These are phyloP conservation scores for Backusella westeae DNA, from an alignment of 192 early-diverging fungal species.

Conservation along the genomic window DNA sequence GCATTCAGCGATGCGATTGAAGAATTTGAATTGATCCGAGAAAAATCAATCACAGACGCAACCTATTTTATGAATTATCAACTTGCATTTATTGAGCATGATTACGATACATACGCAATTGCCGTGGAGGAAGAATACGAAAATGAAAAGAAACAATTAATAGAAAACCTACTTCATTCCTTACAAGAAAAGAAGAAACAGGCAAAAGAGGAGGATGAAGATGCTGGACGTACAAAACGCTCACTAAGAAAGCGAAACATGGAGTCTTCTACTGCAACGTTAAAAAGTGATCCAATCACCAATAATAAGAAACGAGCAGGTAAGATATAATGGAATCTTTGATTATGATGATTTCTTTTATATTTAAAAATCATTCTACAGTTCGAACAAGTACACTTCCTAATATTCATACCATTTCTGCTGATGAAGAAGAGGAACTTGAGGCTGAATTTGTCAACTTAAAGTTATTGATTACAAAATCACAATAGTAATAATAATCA, in stretches of 20 bases:
- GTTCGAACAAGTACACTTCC: constrained; percentile 14
- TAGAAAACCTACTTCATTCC: constrained; percentile 18
- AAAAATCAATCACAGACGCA: constrained; percentile 24
- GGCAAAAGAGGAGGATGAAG: constrained; percentile 25
- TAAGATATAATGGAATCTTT: background rate
- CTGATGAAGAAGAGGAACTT: constrained; percentile 30
- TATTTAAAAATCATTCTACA: background rate
- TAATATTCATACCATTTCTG: background rate
- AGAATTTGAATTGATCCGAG: constrained; percentile 19
- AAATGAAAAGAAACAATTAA: constrained; percentile 23
- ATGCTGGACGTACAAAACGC: constrained; percentile 14
- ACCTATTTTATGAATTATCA: constrained; percentile 27
- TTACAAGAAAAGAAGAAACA: constrained; percentile 32
- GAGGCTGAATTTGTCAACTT: constrained; percentile 23
- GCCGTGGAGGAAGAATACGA: constrained; percentile 31
- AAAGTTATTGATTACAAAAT: constrained; percentile 18
- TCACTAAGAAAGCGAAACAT: constrained; percentile 1
- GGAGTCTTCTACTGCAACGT: background rate
- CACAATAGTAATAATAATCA: background rate
- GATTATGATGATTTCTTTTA: background rate
- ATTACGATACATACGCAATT: constrained; percentile 13
- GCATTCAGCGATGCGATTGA: constrained; percentile 20
- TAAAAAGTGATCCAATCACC: constrained; percentile 16
- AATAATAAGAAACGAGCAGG: constrained; percentile 16
- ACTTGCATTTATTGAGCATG: constrained; percentile 18